Evolutionary conservation across 2,329 filamentous ascomycete genomes (phyloP).

Genomic region (Trichoderma sp.): DNA sequence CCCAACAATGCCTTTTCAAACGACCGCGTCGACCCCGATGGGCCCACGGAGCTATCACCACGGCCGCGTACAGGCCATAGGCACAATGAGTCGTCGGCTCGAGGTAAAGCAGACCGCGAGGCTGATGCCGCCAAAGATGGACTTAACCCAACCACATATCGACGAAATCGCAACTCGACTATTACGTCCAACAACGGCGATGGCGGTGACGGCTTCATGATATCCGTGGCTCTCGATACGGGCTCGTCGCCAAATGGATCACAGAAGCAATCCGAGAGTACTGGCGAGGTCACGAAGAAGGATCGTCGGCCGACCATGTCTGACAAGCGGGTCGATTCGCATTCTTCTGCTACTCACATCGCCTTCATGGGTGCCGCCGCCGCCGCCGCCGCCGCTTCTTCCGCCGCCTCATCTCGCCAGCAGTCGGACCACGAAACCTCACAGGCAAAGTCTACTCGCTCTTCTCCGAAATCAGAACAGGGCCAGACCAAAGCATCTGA

Average conservation of each 20-base stretch:
- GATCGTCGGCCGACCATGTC: constrained; percentile 47
- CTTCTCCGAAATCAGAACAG: constrained; percentile 47
- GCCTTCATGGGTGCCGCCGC: constrained; percentile 76
- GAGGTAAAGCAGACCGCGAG: constrained; percentile 55
- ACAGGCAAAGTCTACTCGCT: constrained; percentile 52
- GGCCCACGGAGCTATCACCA: constrained; percentile 69
- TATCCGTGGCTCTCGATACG: constrained; percentile 73
- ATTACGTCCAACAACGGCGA: constrained; percentile 54
- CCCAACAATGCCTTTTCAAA: constrained; percentile 63
- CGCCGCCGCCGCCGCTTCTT: constrained; percentile 38
- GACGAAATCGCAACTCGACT: constrained; percentile 73
- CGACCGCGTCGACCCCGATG: constrained; percentile 57
- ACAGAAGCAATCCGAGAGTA: constrained; percentile 54
- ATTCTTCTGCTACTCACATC: constrained; percentile 77
- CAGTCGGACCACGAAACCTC: constrained; percentile 62
- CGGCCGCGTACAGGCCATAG: constrained; percentile 55
- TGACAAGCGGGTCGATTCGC: constrained; percentile 53
- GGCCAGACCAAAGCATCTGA: constrained; percentile 40
- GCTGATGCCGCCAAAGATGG: constrained; percentile 53
- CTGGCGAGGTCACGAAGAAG: constrained; percentile 43
- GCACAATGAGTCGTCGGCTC: constrained; percentile 57
- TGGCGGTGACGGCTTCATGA: constrained; percentile 70
- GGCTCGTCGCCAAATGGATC: constrained; percentile 60
- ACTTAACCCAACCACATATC: constrained; percentile 71
- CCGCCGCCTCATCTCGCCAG: constrained; percentile 40